Percentiles rank a stretch among this genome's conserved stretches.
Evolutionary conservation across 2,329 filamentous ascomycete species (phyloP).

Genomic region (Septoria petroselini): DNA sequence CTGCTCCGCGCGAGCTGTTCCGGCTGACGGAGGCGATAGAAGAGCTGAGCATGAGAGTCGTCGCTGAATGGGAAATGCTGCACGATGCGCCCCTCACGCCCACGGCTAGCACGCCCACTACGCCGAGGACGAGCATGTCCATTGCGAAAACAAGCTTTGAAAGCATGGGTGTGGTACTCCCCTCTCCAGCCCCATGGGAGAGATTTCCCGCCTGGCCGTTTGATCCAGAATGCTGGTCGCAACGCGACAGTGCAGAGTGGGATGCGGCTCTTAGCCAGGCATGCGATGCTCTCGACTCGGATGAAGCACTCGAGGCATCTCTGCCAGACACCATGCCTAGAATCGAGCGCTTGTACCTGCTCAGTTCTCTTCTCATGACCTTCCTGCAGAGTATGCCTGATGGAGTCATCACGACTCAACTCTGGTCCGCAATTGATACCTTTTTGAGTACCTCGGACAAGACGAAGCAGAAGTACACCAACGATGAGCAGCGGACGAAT

Average conservation of each 20-base stretch:
- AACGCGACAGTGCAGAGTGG: conserved; percentile 41
- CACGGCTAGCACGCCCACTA: conserved; percentile 18
- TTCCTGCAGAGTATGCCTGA: conserved; percentile 76
- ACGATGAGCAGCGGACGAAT: conserved; percentile 57
- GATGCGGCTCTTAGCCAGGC: conserved; percentile 45
- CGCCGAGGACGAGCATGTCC: conserved; percentile 5
- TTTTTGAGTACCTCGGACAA: conserved; percentile 52
- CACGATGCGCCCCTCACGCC: conserved; percentile 35
- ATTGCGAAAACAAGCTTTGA: not conserved
- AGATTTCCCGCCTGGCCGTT: conserved; percentile 60
- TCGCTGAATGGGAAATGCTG: conserved; percentile 63
- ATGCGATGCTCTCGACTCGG: conserved; percentile 69
- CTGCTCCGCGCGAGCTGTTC: conserved; percentile 85
- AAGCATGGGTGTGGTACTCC: not conserved
- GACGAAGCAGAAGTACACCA: conserved; percentile 43
- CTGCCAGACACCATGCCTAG: conserved; percentile 63
- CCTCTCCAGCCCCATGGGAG: conserved; percentile 51
- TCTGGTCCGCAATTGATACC: conserved; percentile 69
- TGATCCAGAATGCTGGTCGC: conserved; percentile 49
- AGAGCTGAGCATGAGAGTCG: conserved; percentile 55
- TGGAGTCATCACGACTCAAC: conserved; percentile 66
- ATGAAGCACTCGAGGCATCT: conserved; percentile 57
- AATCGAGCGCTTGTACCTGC: conserved; percentile 68
- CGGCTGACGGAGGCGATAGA: conserved; percentile 79
- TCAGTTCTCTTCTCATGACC: conserved; percentile 67